Evolutionary conservation across 768 basidiomycete species (phyloP).

Genomic region (Cytidiella melzeri): DNA sequence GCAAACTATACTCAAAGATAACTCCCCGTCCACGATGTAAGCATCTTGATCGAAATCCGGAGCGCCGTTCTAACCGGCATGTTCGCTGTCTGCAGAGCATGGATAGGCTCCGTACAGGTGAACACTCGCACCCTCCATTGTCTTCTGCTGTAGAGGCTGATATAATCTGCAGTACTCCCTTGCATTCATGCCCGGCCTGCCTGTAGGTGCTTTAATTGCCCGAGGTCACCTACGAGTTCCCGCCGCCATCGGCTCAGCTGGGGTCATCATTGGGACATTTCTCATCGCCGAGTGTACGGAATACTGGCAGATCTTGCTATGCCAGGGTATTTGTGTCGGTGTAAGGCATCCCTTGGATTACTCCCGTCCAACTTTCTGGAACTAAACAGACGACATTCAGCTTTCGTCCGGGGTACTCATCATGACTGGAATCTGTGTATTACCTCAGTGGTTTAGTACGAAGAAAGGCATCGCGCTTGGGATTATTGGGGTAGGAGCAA

Average conservation of each 20-base stretch:
- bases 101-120: constrained; percentile 78
- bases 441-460: constrained; percentile 71
- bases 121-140: background rate
- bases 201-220: constrained; percentile 67
- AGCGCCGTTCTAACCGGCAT: background rate
- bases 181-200: constrained; percentile 53
- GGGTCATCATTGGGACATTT: constrained; percentile 52
- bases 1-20: constrained; percentile 39
- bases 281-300: constrained; percentile 63
- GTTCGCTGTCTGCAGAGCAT: constrained; percentile 24
- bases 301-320: constrained; percentile 77
- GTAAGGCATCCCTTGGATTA: constrained; percentile 29
- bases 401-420: constrained; percentile 47
- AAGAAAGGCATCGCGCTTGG: constrained; percentile 54
- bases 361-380: background rate
- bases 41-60: constrained; percentile 7
- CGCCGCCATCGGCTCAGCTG: constrained; percentile 38
- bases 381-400: constrained; percentile 9
- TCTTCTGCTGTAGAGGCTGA: background rate
- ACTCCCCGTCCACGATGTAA: constrained; percentile 59
- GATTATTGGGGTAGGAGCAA: constrained; percentile 55
- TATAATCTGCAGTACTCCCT: constrained; percentile 62
- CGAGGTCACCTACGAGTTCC: constrained; percentile 57
- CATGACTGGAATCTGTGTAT: constrained; percentile 49
- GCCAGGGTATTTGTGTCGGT: constrained; percentile 64